phyloP scores from a whole-genome alignment of 129 eudicot genomes.

The Tagetes patula region DNA sequence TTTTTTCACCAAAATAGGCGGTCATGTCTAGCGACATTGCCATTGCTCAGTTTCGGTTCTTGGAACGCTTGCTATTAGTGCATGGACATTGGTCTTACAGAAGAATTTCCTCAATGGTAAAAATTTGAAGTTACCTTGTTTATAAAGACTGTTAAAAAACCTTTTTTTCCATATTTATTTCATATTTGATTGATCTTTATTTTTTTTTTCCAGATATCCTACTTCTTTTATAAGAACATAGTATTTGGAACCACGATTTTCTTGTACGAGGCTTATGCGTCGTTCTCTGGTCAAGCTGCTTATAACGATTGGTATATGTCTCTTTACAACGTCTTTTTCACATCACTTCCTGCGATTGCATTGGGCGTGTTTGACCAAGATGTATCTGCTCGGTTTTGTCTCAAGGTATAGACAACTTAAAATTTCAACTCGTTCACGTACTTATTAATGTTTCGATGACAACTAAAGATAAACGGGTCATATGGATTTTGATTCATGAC shows the following conservation, averaged over 20 bases:
- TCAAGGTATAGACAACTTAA: constrained; percentile 49
- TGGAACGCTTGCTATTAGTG: constrained; percentile 73
- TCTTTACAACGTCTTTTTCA: constrained; percentile 57
- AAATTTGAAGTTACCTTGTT: background rate
- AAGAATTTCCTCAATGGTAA: constrained; percentile 80
- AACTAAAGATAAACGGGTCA: background rate
- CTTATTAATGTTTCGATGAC: background rate
- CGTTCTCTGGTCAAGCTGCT: constrained; percentile 63
- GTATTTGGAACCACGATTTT: constrained; percentile 64
- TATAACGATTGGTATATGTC: constrained; percentile 66
- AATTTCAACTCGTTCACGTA: background rate
- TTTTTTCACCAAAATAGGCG: constrained; percentile 39
- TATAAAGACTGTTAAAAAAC: background rate
- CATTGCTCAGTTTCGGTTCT: constrained; percentile 72
- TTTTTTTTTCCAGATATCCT: constrained; percentile 53
- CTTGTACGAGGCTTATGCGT: constrained; percentile 57
- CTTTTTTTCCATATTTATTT: background rate
- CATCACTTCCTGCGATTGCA: constrained; percentile 65
- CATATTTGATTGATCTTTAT: background rate
- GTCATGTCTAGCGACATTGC: constrained; percentile 84
- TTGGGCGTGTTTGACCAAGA: constrained; percentile 78
- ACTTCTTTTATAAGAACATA: constrained; percentile 75
- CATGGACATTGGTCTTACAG: constrained; percentile 91
- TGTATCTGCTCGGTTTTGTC: constrained; percentile 53
- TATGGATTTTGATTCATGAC: background rate